Evolutionary conservation across 306 rosid genomes (phyloP).

Genomic region (Mimosa bimucronata): DNA sequence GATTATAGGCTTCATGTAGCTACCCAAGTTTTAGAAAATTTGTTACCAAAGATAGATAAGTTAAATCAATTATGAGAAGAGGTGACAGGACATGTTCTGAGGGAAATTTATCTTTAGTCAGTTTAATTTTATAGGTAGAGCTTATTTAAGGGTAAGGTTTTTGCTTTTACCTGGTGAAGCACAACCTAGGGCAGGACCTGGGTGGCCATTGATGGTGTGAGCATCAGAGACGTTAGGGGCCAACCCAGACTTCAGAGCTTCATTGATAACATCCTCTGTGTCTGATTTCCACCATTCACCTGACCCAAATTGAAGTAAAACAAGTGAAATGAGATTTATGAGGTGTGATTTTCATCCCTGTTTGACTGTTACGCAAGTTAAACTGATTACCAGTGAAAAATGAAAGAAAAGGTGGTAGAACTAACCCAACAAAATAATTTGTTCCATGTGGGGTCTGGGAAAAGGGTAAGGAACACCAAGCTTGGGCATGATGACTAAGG

Average conservation of each 20-base stretch:
- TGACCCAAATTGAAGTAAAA: conserved; percentile 38
- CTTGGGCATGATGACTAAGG: conserved; percentile 77
- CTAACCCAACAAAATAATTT: conserved; percentile 63
- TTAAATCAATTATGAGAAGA: not conserved
- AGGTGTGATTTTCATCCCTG: not conserved
- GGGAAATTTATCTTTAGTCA: not conserved
- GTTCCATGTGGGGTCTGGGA: conserved; percentile 71
- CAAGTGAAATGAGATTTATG: conserved; percentile 3
- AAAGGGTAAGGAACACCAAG: conserved; percentile 92
- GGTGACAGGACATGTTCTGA: not conserved
- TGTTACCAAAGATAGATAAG: not conserved
- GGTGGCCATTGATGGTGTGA: conserved; percentile 76
- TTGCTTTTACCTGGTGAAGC: conserved; percentile 56
- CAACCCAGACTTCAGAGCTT: conserved; percentile 77
- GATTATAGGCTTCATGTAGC: not conserved
- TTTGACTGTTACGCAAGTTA: not conserved
- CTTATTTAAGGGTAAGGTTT: not conserved
- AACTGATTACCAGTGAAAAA: not conserved
- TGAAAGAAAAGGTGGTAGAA: not conserved
- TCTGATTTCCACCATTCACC: conserved; percentile 99
- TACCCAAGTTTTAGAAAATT: not conserved
- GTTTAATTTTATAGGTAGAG: not conserved
- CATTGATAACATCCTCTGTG: conserved; percentile 71
- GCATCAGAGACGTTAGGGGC: conserved; percentile 94
- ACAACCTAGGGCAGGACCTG: conserved; percentile 60